Evolutionary conservation across 352 stramenopile genomes (phyloP), one percentile per base, ranked within the genome.

Genomic region (Phytophthora gonapodyides): DNA sequence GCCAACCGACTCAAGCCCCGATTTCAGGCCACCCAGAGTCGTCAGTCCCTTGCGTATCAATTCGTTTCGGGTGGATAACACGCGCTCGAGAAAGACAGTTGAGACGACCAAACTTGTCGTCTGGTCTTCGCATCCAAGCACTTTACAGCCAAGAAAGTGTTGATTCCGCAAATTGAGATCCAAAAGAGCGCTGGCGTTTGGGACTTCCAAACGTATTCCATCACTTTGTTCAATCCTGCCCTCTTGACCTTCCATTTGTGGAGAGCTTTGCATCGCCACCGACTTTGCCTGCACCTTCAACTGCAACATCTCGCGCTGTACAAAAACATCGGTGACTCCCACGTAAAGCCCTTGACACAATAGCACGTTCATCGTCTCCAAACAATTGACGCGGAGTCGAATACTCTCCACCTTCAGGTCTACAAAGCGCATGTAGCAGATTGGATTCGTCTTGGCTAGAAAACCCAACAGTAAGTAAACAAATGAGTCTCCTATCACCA

Each of bases 371-470:
- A 43, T 57, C 1, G 57, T 65, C 5, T 78, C 73, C 30, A 88
- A 75, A 24, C 51, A 73, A 11, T 74, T 67, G 3, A 77, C 19
- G 10, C 62, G 49, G 7, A 90, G 17, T 21, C 60, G 67, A 31
- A 89, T 76, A 13, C 46, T 61, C 4, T 59, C 53, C 8, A 90
- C 62, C 6, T 50, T 74, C 0, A 89, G 56, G 48, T 92, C 77
- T 7, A 92, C 76, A 54, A 89, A 92, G 1, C 79, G 75, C 40
- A 90, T 75, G 47, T 87, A 84, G 5, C 73, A 80, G 31, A 89
- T 59, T 3, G 75, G 57, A 53, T 78, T 89, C 1, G 46, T 62
- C 46, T 69, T 71, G 10, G 59, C 56, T 64, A 56, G 2, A 52
- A n/a, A 38, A 12, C 42, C 27, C 6, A 19, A 54, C 11, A 16